These are phyloP conservation scores for Arabidopsis suecica DNA, from an alignment of 345 rosid genomes.

Conservation along the genomic window DNA sequence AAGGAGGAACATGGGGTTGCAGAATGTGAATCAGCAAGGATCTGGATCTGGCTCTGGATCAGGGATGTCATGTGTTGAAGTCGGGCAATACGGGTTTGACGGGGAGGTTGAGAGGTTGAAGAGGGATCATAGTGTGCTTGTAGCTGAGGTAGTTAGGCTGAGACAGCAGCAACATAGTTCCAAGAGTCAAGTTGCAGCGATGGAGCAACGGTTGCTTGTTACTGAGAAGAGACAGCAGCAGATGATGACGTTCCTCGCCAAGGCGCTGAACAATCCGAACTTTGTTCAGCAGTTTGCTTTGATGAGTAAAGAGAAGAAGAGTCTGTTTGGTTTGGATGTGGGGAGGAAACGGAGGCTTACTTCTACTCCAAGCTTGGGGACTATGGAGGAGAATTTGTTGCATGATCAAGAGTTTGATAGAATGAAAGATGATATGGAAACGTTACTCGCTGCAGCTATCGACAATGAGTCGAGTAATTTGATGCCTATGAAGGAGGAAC, in stretches of 20 bases:
- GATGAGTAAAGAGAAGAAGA: constrained; percentile 50
- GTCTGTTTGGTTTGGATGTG: constrained; percentile 44
- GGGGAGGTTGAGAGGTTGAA: constrained; percentile 65
- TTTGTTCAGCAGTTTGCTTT: constrained; percentile 58
- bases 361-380: constrained; percentile 56
- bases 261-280: constrained; percentile 60
- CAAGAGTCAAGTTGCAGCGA: constrained; percentile 49
- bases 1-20: constrained; percentile 53
- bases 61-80: constrained; percentile 62
- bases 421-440: constrained; percentile 56
- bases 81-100: constrained; percentile 72
- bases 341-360: constrained; percentile 69
- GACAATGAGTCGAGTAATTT: constrained; percentile 58
- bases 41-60: constrained; percentile 46
- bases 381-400: constrained; percentile 46
- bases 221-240: constrained; percentile 81
- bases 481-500: constrained; percentile 38
- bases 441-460: constrained; percentile 52
- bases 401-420: constrained; percentile 33
- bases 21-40: constrained; percentile 49
- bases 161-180: constrained; percentile 79
- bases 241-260: constrained; percentile 76
- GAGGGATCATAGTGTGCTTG: constrained; percentile 61
- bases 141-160: constrained; percentile 62
- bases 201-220: constrained; percentile 58